Conservation (phyloP, 345 rosid species). For the Draba incana region DNA sequence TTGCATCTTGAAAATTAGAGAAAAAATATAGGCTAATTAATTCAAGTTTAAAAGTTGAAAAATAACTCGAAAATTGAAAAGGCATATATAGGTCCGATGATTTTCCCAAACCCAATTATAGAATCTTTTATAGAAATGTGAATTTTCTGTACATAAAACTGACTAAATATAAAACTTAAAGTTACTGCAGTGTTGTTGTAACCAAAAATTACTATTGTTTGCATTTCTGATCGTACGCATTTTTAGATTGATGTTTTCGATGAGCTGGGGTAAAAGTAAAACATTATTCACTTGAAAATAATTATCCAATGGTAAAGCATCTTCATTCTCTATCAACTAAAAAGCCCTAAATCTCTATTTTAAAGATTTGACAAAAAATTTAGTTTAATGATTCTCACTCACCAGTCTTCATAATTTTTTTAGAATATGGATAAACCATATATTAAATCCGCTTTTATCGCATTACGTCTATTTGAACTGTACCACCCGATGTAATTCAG, state of each 20-base stretch:
- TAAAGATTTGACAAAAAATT: too few species aligned
- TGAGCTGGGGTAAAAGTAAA: neutral
- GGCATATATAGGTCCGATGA: constrained; percentile 23
- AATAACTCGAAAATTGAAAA: constrained; percentile 21
- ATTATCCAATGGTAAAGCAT: too few species aligned
- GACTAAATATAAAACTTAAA: neutral
- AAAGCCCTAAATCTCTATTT: too few species aligned
- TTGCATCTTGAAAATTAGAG: too few species aligned
- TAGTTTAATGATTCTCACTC: too few species aligned
- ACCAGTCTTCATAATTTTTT: too few species aligned
- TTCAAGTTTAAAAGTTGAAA: neutral
- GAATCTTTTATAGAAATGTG: constrained; percentile 4
- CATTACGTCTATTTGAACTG: too few species aligned
- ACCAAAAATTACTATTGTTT: constrained; percentile 22
- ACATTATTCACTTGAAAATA: neutral
- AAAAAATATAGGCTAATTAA: neutral
- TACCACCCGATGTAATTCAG: too few species aligned
- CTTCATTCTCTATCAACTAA: too few species aligned
- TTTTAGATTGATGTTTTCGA: constrained; percentile 33
- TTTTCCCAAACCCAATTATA: constrained; percentile 17
- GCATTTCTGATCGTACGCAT: neutral
- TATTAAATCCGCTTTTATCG: too few species aligned
- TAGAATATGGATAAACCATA: too few species aligned
- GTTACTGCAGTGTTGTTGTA: constrained; percentile 10
- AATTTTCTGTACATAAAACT: neutral